Base-by-base conservation (phyloP, 2,329 filamentous ascomycete species). In the Xylaria sp. region DNA sequence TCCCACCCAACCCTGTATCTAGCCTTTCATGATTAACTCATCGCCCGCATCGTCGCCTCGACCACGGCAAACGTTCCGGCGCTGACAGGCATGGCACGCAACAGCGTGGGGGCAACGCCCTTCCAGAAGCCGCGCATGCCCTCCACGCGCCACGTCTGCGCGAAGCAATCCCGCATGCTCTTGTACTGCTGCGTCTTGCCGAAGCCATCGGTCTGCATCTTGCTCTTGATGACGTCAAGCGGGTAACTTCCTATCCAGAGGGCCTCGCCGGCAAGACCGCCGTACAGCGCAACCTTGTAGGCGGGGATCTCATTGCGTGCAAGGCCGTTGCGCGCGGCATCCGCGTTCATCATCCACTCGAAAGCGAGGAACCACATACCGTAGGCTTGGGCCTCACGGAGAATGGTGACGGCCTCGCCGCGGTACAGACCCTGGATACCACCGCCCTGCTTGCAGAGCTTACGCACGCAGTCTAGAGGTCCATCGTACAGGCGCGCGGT, bases 191-290 rank as follows among this genome's bases (percentile, higher is more conserved):
- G 87, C 86, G 64, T 83, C 77, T 53, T 63, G 3, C 90, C 91
- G 72, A 97, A 94, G 0, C 90, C 92, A 76, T 99, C 94, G 60
- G 89, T 96, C 83, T 99, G 94, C 93, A 97, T 97, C 84, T 96
- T 97, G 77, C 91, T 96, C 89, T 99, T 99, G 76, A 99, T 78
- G 34, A 99, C 93, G 76, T 99, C 94, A 66, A 99, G 89, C 19
- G 94, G 94, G 77, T 99, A 99, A 72, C 91, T 96, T 42, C 83
- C 83, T 58, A 99, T 79, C 94, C 94, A 99, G 59, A 99, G 83
- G 55, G 87, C 91, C 80, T 99, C 94, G 67, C 94, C 94, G 0
- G 94, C 94, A 47, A 99, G 76, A 50, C 94, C 94, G 65, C 94
- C 94, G 74, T 97, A 99, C 10, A 91, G 78, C 10, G 94, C 94